A percentile compares a stretch with the other conserved stretches of the same genome.
phyloP scores from a whole-genome alignment of 805 yeast species.

The Sugiyamaella qingdaonensis region DNA sequence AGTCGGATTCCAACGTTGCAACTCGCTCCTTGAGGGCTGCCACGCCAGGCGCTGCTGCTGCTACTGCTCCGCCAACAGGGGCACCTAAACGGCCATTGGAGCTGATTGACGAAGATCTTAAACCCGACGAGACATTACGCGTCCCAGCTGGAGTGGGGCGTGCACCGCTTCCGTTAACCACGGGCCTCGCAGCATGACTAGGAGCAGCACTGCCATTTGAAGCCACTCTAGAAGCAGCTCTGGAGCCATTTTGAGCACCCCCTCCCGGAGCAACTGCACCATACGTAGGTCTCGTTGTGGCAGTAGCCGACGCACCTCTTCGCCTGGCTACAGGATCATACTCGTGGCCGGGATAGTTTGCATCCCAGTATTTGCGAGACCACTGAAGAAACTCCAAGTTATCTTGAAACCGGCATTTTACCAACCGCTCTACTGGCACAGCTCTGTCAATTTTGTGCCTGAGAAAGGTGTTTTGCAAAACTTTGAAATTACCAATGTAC shows the following conservation, averaged over 20 bases:
- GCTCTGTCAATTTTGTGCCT: slow-evolving; percentile 65
- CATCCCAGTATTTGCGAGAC: slow-evolving; percentile 80
- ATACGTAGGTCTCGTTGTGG: not conserved
- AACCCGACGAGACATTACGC: not conserved
- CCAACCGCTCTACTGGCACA: slow-evolving; percentile 74
- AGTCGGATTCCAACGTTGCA: slow-evolving; percentile 44
- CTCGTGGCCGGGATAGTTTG: slow-evolving; percentile 58
- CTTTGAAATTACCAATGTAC: slow-evolving; percentile 72
- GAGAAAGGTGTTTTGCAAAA: slow-evolving; percentile 75
- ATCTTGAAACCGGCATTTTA: slow-evolving; percentile 88
- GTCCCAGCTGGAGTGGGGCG: slow-evolving; percentile 1
- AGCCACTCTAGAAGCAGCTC: not conserved
- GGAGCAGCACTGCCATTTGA: slow-evolving; percentile 3
- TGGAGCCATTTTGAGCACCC: slow-evolving; percentile 5
- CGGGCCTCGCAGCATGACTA: slow-evolving; percentile 4
- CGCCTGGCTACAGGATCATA: slow-evolving; percentile 70
- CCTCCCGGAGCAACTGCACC: slow-evolving; percentile 3
- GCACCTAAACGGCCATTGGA: slow-evolving; percentile 3
- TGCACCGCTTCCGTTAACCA: slow-evolving; percentile 7
- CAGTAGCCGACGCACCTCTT: slow-evolving; percentile 27
- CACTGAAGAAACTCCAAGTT: slow-evolving; percentile 93
- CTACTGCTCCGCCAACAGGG: slow-evolving; percentile 6
- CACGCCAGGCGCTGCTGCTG: slow-evolving; percentile 28
- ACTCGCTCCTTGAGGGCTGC: slow-evolving; percentile 42
- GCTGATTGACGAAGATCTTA: slow-evolving; percentile 5